Evolutionary conservation across 768 basidiomycete genomes (phyloP).

Genomic region (Melanogaster broomeanus): DNA sequence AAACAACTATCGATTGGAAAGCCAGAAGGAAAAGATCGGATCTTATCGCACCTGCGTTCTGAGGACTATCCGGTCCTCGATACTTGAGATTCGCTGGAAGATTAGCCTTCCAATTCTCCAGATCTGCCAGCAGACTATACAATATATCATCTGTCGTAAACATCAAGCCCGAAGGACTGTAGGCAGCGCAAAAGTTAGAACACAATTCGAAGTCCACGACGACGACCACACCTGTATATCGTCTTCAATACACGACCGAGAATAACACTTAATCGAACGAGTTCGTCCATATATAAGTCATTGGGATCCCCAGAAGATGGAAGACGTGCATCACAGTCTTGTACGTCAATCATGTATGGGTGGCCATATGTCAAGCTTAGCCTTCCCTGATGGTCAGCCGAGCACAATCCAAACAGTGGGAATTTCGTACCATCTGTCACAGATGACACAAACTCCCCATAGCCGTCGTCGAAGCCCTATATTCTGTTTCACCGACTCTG

Average conservation of each 20-base stretch:
- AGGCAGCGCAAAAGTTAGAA: conserved; percentile 4
- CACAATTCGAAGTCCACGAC: not conserved
- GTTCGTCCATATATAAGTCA: conserved; percentile 85
- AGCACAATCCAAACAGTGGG: conserved; percentile 1
- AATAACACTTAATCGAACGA: conserved; percentile 88
- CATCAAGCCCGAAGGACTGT: conserved; percentile 83
- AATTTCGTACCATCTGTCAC: conserved; percentile 79
- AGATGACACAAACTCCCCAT: conserved; percentile 94
- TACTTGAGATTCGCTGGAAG: conserved; percentile 82
- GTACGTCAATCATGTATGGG: conserved; percentile 94
- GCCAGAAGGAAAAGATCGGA: not conserved
- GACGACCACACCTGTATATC: conserved; percentile 73
- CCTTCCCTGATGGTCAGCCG: conserved; percentile 44
- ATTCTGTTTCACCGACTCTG: conserved; percentile 80
- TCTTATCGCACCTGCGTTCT: conserved; percentile 59
- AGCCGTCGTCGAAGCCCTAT: conserved; percentile 87
- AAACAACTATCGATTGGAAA: conserved; percentile 3
- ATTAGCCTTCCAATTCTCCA: conserved; percentile 75
- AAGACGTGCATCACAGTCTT: conserved; percentile 93
- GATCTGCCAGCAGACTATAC: conserved; percentile 58
- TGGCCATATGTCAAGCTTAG: conserved; percentile 88
- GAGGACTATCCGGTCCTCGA: conserved; percentile 65
- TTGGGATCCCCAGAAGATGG: conserved; percentile 84
- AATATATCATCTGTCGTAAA: conserved; percentile 83
- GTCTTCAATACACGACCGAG: conserved; percentile 91